A percentile compares a stretch with the other conserved stretches of the same genome.
Evolutionary conservation across 345 rosid genomes (phyloP).

Genomic region (Citrus reticulata): DNA sequence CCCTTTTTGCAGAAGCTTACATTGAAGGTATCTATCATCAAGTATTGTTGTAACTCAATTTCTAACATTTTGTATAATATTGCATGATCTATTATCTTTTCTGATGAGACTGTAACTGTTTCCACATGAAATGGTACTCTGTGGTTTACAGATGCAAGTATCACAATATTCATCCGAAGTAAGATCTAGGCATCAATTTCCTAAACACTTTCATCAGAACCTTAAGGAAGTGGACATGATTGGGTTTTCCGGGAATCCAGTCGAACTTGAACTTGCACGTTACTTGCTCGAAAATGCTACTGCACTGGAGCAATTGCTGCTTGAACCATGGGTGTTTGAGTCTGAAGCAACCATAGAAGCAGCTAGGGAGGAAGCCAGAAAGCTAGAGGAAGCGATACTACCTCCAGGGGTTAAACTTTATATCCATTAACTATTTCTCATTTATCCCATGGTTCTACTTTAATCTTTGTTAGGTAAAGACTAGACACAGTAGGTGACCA

Average conservation of each 20-base stretch:
- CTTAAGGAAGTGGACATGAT: conserved; percentile 2
- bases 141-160: neutral
- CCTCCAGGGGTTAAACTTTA: neutral
- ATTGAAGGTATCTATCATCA: neutral
- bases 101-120: neutral
- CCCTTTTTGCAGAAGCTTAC: neutral
- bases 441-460: too few species aligned
- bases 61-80: neutral
- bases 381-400: neutral
- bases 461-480: too few species aligned
- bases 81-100: neutral
- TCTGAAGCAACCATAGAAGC: neutral
- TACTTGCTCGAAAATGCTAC: neutral
- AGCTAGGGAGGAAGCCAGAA: neutral
- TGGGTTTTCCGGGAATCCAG: neutral
- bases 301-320: neutral
- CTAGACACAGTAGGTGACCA: too few species aligned
- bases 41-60: too few species aligned
- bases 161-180: neutral
- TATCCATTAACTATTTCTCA: neutral
- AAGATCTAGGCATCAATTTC: neutral
- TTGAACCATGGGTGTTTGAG: neutral
- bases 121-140: neutral
- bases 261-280: neutral
- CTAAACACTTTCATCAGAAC: neutral